Evolutionary conservation across 2,329 filamentous ascomycete species (phyloP).

Genomic region (Waltergamsia citrina): DNA sequence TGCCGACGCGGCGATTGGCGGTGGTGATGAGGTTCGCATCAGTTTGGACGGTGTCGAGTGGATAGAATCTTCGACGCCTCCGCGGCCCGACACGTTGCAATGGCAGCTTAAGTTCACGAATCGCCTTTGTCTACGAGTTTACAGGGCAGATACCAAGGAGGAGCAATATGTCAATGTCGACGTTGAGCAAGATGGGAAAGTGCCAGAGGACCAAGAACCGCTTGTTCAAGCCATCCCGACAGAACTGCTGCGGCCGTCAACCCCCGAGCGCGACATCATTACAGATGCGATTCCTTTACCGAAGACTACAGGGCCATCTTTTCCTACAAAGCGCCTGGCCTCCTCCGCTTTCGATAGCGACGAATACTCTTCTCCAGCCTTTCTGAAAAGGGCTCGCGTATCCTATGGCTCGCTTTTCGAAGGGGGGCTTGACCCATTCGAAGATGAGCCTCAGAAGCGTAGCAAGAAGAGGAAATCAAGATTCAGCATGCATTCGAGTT

Average conservation of each 20-base stretch:
- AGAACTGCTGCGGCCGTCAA: background rate
- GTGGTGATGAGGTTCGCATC: slow-evolving; percentile 67
- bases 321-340: slow-evolving; percentile 22
- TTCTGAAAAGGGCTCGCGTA: slow-evolving; percentile 60
- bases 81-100: slow-evolving; percentile 39
- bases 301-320: background rate
- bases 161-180: slow-evolving; percentile 44
- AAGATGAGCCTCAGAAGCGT: slow-evolving; percentile 41
- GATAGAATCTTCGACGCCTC: slow-evolving; percentile 33
- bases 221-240: too few species aligned
- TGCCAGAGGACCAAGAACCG: too few species aligned
- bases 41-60: slow-evolving; percentile 61
- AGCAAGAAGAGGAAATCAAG: slow-evolving; percentile 47
- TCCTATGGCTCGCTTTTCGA: slow-evolving; percentile 62
- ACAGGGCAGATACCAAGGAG: slow-evolving; percentile 33
- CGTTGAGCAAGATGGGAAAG: slow-evolving; percentile 10
- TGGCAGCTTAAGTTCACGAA: slow-evolving; percentile 50
- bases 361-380: slow-evolving; percentile 70
- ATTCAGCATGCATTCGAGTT: slow-evolving; percentile 57
- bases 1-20: slow-evolving; percentile 57
- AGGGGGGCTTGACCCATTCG: slow-evolving; percentile 56
- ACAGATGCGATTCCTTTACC: background rate
- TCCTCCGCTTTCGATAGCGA: slow-evolving; percentile 27
- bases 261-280: background rate
- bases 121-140: slow-evolving; percentile 34